Conservation (phyloP, 108 stramenopile genomes). For the Nannochloropsis granulata region DNA sequence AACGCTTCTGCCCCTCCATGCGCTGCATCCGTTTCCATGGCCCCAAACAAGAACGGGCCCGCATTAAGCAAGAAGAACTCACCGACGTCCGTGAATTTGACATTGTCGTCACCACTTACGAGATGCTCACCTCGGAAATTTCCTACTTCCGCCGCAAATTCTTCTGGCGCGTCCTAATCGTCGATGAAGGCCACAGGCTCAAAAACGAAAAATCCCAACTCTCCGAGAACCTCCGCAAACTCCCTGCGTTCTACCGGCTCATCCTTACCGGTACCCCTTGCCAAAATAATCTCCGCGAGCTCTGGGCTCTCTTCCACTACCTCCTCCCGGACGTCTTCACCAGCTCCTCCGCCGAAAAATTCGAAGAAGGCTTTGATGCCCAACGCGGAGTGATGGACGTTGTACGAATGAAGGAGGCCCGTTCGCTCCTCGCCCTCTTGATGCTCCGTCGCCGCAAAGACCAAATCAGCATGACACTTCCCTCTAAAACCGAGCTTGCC, state of each 20-base stretch:
- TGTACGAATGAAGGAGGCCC: slow-evolving; percentile 70
- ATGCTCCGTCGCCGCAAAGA: slow-evolving; percentile 72
- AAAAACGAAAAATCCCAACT: slow-evolving; percentile 39
- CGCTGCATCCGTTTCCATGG: slow-evolving; percentile 41
- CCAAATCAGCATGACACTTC: slow-evolving; percentile 56
- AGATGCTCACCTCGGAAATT: slow-evolving; percentile 30
- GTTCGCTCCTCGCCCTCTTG: slow-evolving; percentile 85
- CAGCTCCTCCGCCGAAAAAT: slow-evolving; percentile 12
- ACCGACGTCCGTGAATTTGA: slow-evolving; percentile 30
- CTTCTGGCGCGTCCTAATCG: slow-evolving; percentile 32
- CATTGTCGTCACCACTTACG: slow-evolving; percentile 37
- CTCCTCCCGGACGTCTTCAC: slow-evolving; percentile 34
- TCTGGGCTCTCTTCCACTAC: slow-evolving; percentile 39
- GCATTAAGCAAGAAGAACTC: slow-evolving; percentile 30
- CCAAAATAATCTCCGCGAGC: slow-evolving; percentile 35
- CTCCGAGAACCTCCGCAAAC: slow-evolving; percentile 27
- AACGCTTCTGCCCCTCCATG: slow-evolving; percentile 34
- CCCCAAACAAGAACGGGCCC: slow-evolving; percentile 19
- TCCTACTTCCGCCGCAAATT: slow-evolving; percentile 23
- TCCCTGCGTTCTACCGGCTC: slow-evolving; percentile 64
- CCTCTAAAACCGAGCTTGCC: slow-evolving; percentile 1
- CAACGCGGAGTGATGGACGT: slow-evolving; percentile 26
- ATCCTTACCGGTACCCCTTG: slow-evolving; percentile 51
- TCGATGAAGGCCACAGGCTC: slow-evolving; percentile 41
- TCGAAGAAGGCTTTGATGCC: slow-evolving; percentile 10